Evolutionary conservation across 2,329 filamentous ascomycete genomes (phyloP), one percentile per base, ranked within the genome.

Genomic region (Colletotrichum sidae): DNA sequence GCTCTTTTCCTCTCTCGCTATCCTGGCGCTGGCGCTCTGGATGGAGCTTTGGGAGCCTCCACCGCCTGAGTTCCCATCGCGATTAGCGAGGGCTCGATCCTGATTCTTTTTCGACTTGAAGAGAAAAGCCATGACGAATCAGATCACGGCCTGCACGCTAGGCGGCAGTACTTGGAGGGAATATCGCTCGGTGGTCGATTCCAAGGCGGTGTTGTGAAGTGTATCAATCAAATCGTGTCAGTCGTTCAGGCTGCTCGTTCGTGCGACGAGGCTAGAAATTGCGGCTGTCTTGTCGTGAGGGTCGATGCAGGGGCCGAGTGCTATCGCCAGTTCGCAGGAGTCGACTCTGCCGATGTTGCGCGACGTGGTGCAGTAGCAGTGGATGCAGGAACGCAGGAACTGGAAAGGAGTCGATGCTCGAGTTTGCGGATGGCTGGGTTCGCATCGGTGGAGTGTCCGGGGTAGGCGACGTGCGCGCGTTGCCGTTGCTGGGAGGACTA

Each of bases 81-180:
- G 85, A 74, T 81, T 85, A 57, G 82, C 79, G 70, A 86, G 75
- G 62, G 80, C 81, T 74, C 88, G 86, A 72, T 90, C 88, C 77
- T 91, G 89, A 74, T 87, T 86, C 79, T 92, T 93, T 80, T 93
- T 94, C 61, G 90, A 92, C 78, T 93, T 93, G 83, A 94, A 94
- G 68, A 94, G 85, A 78, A 94, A 94, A 70, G 91, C 89, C 91
- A 94, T 94, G 78, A 78, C 83, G 77, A 74, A 72, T 79, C 74
- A 63, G 38, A 53, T 66, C 58, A 76, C 72, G 73, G 75, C 73
- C 77, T 76, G 77, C 76, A 75, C 72, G 72, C 75, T 74, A 77
- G 76, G 64, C 64, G 64, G 64, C 64, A 67, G 42, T 58, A 12
- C 6, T 44, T 72, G 74, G 72, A 59, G 38, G 37, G 17, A n/a